Conservation (phyloP, 2,329 filamentous ascomycete species). For the Pseudogymnoascus pannorum region DNA sequence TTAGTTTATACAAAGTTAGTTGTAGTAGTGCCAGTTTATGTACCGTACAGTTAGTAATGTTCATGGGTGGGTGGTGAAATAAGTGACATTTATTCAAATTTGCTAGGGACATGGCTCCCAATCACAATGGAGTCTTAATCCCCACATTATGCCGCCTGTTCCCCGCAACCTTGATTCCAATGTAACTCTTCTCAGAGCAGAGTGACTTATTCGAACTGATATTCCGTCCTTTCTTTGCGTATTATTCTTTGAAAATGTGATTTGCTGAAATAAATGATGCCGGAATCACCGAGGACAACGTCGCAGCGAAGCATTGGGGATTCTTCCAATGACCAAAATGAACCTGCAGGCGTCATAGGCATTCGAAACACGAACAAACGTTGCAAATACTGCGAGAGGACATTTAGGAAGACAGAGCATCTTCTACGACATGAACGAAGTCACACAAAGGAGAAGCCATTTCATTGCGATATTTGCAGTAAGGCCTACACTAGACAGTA, state of each 20-base stretch:
- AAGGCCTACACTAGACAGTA: conserved; percentile 26
- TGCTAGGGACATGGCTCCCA: too few species aligned
- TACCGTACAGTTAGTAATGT: too few species aligned
- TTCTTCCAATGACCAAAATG: neutral
- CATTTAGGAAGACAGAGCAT: conserved; percentile 29
- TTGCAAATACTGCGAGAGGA: neutral
- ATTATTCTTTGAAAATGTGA: neutral
- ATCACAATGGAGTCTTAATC: too few species aligned
- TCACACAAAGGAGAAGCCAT: conserved; percentile 30
- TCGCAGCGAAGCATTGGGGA: neutral
- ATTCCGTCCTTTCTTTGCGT: neutral
- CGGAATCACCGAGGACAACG: neutral
- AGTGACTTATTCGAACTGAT: too few species aligned
- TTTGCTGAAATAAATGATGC: neutral
- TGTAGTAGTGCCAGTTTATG: too few species aligned
- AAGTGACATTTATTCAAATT: too few species aligned
- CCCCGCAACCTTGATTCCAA: too few species aligned
- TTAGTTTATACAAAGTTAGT: too few species aligned
- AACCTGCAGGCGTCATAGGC: neutral
- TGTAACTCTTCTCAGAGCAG: too few species aligned
- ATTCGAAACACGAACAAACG: neutral
- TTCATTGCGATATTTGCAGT: conserved; percentile 21
- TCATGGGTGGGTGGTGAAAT: too few species aligned
- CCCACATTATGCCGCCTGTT: too few species aligned
- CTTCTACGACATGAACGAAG: conserved; percentile 28